Base-by-base conservation (phyloP, 768 basidiomycete genomes). In the Rhodosporidiobolus sp. region DNA sequence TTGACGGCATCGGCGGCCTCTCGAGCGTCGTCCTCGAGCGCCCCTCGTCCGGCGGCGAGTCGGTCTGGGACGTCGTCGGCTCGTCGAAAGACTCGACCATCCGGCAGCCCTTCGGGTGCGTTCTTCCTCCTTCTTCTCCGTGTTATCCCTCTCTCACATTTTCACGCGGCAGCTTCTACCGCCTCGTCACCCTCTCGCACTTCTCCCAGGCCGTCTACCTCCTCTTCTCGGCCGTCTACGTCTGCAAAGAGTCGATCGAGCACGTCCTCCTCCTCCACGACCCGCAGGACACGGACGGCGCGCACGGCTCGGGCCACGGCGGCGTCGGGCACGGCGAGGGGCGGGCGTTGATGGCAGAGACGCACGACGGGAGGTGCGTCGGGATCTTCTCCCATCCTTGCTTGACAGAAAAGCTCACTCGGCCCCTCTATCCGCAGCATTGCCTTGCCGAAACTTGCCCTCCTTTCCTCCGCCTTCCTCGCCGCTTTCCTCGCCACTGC, bases 181-280 rank as follows among this genome's bases (percentile, higher is more conserved):
- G 83, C 17, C 69, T 81, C 56, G 63, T 79, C 22, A 78, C 82
- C 3, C 75, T 83, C 6, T 73, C 68, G 17, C 76, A 78, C 63
- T 99, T 98, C 77, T 88, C 92, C 1, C 95, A 97, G 78, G 87
- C 88, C 17, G 90, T 99, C 20, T 98, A 96, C 81, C 84, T 99
- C 67, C 88, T 95, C 83, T 99, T 98, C 79, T 87, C 93, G 0
- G 88, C 92, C 0, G 89, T 97, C 4, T 99, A 98, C 82, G 90
- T 98, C 26, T 94, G 92, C 78, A 98, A 99, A 79, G 96, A 99
- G 84, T 90, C 94, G 1, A 85, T 98, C 8, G 95, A 99, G 81
- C 94, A 95, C 81, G 81, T 96, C 52, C 80, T 99, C 24, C 84
- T 97, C 8, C 53, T 77, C 9, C 77, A 78, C 45, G 69, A 61